A percentile compares a stretch with the other conserved stretches of the same genome.
phyloP scores from a whole-genome alignment of 805 yeast species.

The Starmera dryadoides region DNA sequence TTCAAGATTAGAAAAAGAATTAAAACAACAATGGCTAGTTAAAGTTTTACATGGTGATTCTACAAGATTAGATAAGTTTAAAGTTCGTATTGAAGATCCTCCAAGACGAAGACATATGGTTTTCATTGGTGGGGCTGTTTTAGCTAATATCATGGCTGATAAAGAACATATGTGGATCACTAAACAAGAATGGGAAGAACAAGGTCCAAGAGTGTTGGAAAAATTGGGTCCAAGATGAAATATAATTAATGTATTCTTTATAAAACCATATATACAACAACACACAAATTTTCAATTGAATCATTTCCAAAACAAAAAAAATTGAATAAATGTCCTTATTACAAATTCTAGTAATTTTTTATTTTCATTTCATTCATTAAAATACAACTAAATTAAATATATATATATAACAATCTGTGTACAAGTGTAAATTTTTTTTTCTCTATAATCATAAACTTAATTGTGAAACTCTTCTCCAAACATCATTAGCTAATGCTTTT shows the following conservation, averaged over 20 bases:
- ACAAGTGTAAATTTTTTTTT: no score
- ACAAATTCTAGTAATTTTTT: no score
- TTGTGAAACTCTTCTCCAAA: constrained; percentile 41
- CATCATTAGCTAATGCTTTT: constrained; percentile 44
- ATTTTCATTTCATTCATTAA: no score
- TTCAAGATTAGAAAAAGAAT: constrained; percentile 87
- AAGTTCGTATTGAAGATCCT: constrained; percentile 96
- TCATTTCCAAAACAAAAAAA: neutral
- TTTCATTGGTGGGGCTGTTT: constrained; percentile 95
- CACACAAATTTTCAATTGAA: no score
- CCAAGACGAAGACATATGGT: constrained; percentile 99
- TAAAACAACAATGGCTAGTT: constrained; percentile 93
- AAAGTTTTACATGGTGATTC: constrained; percentile 85
- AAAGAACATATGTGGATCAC: constrained; percentile 98
- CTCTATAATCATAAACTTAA: constrained; percentile 4
- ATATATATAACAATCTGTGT: no score
- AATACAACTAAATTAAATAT: no score
- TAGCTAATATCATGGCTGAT: constrained; percentile 97
- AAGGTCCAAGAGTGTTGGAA: constrained; percentile 75
- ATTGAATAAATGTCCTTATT: neutral
- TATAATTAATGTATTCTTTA: no score
- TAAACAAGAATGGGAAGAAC: constrained; percentile 96
- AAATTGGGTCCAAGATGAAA: constrained; percentile 86
- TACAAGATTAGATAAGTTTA: constrained; percentile 79
- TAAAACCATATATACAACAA: neutral